These are phyloP conservation scores for Solanum ossicruentum DNA, from an alignment of 257 asterid genomes.

Conservation along the genomic window DNA sequence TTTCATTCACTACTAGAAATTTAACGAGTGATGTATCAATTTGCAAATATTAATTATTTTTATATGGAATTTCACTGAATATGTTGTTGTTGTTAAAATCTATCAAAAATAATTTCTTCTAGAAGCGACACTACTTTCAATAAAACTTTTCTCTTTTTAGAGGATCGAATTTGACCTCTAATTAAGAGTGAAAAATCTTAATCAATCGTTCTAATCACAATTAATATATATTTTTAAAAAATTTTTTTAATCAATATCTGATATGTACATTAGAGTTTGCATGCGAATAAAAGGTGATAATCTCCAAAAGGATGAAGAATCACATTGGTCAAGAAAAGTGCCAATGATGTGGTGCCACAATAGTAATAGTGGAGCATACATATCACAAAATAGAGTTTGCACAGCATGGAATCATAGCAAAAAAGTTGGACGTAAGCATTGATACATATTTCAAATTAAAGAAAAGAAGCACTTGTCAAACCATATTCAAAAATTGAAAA, in stretches of 20 bases:
- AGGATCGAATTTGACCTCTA: neutral
- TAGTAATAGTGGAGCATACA: neutral
- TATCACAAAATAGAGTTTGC: neutral
- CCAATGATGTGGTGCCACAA: neutral
- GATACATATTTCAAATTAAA: neutral
- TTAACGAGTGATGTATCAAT: neutral
- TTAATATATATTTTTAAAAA: too few species aligned
- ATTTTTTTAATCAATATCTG: rapidly evolving
- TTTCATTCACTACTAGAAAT: neutral
- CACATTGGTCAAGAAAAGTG: neutral
- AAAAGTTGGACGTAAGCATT: neutral
- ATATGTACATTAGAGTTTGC: neutral
- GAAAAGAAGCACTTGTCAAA: neutral
- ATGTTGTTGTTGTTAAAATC: too few species aligned
- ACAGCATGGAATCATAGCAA: neutral
- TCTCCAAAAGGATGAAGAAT: neutral
- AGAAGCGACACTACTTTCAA: neutral
- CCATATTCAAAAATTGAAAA: neutral
- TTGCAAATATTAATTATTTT: too few species aligned
- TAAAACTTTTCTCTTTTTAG: too few species aligned
- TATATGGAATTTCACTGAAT: too few species aligned
- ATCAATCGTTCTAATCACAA: rapidly evolving
- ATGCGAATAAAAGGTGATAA: neutral
- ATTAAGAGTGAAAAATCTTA: neutral
- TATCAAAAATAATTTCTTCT: neutral